A percentile compares a stretch with the other conserved stretches of the same genome.
phyloP scores from a whole-genome alignment of 225 moss, liverwort and hornwort species.

The Rhytidiadelphus loreus region DNA sequence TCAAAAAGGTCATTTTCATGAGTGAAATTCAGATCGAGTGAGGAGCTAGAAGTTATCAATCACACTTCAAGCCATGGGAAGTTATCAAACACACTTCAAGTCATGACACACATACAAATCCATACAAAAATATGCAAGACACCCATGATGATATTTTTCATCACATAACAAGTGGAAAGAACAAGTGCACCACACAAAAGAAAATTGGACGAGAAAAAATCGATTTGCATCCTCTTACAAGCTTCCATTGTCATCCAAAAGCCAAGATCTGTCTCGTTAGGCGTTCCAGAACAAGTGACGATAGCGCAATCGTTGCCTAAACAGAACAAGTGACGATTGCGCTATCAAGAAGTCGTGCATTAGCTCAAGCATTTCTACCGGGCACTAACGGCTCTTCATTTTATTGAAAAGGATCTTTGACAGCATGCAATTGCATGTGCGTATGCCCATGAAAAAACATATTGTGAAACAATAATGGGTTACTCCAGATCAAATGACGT shows the following conservation, averaged over 20 bases:
- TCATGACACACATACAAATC: neutral
- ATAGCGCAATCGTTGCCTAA: neutral
- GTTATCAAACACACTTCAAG: neutral
- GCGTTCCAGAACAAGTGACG: neutral
- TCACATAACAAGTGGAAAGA: neutral
- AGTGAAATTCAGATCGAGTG: neutral
- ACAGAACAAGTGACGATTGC: neutral
- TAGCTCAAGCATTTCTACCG: neutral
- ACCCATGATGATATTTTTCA: neutral
- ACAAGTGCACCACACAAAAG: neutral
- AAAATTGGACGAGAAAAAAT: neutral
- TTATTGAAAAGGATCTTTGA: neutral
- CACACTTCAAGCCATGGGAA: no score
- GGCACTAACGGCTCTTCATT: neutral
- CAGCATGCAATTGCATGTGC: slow-evolving; percentile 3
- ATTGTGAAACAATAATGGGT: slow-evolving; percentile 2
- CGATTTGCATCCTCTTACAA: neutral
- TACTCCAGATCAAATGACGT: neutral
- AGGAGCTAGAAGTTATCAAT: neutral
- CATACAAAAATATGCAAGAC: neutral
- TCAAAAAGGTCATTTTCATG: neutral
- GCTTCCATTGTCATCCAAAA: neutral
- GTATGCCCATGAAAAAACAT: neutral
- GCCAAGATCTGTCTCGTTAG: neutral
- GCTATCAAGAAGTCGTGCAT: neutral